These are phyloP conservation scores for Westerdykella sp. DNA, from an alignment of 2,329 filamentous ascomycete genomes.

Conservation along the genomic window DNA sequence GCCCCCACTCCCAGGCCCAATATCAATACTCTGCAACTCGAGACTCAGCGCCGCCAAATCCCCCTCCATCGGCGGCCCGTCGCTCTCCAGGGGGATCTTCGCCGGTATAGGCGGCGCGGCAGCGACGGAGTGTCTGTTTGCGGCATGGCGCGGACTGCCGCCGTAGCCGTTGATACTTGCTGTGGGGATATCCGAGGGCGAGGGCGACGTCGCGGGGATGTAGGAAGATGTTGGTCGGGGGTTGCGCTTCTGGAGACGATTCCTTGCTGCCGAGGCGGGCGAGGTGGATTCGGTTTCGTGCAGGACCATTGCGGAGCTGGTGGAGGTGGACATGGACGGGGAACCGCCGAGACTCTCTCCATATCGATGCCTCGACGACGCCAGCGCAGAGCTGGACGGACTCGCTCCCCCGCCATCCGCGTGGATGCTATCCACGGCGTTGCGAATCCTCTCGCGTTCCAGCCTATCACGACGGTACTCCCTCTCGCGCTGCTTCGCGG, in stretches of 20 bases:
- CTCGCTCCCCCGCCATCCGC: slow-evolving; percentile 5
- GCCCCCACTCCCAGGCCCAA: slow-evolving; percentile 32
- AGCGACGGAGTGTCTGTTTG: slow-evolving; percentile 18
- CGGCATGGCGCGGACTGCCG: slow-evolving; percentile 21
- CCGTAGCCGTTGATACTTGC: slow-evolving; percentile 28
- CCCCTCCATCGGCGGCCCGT: slow-evolving; percentile 32
- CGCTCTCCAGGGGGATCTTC: slow-evolving; percentile 58
- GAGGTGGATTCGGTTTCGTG: slow-evolving; percentile 14
- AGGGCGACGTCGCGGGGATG: slow-evolving; percentile 9
- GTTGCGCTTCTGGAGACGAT: slow-evolving; percentile 26
- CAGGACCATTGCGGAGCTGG: slow-evolving; percentile 19
- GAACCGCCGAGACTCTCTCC: slow-evolving; percentile 1
- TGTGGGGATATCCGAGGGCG: slow-evolving; percentile 11
- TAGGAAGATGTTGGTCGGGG: slow-evolving; percentile 17
- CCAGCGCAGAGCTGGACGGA: slow-evolving; percentile 21
- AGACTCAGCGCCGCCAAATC: slow-evolving; percentile 59
- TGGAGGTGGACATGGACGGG: background rate
- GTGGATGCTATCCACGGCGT: slow-evolving; percentile 23
- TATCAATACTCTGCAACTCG: slow-evolving; percentile 56
- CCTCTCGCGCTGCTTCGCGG: slow-evolving; percentile 27
- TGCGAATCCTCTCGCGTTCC: slow-evolving; percentile 29
- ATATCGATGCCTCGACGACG: slow-evolving; percentile 23
- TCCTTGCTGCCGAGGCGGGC: slow-evolving; percentile 15
- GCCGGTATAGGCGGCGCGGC: slow-evolving; percentile 59
- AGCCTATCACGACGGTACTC: slow-evolving; percentile 29